Percentiles rank a stretch among this genome's conserved stretches.
phyloP scores from a whole-genome alignment of 257 asterid species.

The Nicotiana tabacum region DNA sequence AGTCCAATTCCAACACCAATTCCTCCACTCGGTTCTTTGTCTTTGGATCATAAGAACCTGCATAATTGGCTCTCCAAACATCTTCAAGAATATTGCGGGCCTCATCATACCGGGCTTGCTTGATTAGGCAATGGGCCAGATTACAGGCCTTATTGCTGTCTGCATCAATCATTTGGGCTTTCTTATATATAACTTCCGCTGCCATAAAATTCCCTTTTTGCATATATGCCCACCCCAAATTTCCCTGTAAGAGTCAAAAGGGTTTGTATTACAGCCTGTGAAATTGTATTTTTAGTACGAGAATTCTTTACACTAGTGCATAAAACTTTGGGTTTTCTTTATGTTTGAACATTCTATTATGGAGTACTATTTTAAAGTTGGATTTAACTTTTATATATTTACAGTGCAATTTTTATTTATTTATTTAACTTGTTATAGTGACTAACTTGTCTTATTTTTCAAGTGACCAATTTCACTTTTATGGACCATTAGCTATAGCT shows the following conservation, averaged over 20 bases:
- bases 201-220: conserved; percentile 62
- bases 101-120: conserved; percentile 53
- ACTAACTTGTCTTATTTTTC: no score
- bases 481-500: conserved; percentile 9
- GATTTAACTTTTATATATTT: no score
- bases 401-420: no score
- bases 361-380: no score
- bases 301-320: no score
- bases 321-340: no score
- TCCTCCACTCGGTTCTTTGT: conserved; percentile 31
- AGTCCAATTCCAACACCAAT: conserved; percentile 33
- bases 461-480: no score
- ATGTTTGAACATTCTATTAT: no score
- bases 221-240: conserved; percentile 91
- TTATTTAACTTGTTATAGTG: no score
- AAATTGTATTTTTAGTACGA: no score
- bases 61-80: conserved; percentile 37
- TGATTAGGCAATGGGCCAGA: conserved; percentile 62
- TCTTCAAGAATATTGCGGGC: conserved; percentile 39
- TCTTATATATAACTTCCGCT: conserved; percentile 75
- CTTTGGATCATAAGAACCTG: conserved; percentile 28
- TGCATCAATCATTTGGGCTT: conserved; percentile 83
- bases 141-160: conserved; percentile 84
- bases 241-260: conserved; percentile 37
- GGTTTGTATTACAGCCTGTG: background rate